These are phyloP conservation scores for Neurospora sp. DNA, from an alignment of 495 filamentous ascomycete species.

Conservation along the genomic window DNA sequence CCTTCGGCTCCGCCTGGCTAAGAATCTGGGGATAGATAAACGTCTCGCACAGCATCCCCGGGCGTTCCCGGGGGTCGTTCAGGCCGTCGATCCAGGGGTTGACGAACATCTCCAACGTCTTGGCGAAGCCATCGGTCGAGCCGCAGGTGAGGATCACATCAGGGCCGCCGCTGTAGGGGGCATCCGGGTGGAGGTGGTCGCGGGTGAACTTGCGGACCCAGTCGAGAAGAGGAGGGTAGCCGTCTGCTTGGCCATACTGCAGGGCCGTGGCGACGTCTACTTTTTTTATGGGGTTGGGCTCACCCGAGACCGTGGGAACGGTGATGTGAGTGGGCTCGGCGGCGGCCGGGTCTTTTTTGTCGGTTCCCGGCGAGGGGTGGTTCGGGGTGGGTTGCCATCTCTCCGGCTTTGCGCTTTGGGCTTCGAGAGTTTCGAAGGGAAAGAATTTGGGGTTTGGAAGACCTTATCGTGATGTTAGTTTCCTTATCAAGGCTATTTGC, in stretches of 20 bases:
- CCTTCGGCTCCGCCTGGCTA: conserved; percentile 53
- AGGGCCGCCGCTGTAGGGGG: conserved; percentile 67
- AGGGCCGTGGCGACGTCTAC: conserved; percentile 76
- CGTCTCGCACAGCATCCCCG: conserved; percentile 65
- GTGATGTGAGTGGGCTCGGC: conserved; percentile 42
- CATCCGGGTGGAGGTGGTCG: conserved; percentile 65
- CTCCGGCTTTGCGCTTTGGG: conserved; percentile 60
- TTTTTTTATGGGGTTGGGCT: conserved; percentile 45
- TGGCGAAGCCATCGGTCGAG: conserved; percentile 74
- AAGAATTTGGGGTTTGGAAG: conserved; percentile 74
- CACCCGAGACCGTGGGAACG: conserved; percentile 56
- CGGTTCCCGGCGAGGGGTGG: conserved; percentile 30
- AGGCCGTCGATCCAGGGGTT: conserved; percentile 62
- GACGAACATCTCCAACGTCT: conserved; percentile 60
- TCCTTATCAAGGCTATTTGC: background rate
- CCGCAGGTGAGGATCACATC: conserved; percentile 71
- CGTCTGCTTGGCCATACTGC: conserved; percentile 74
- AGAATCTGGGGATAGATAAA: conserved; percentile 71
- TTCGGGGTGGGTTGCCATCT: conserved; percentile 63
- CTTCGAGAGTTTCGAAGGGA: conserved; percentile 83
- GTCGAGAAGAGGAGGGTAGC: conserved; percentile 62
- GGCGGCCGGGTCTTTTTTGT: conserved; percentile 9
- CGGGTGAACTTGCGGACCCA: conserved; percentile 72
- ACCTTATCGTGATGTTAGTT: conserved; percentile 33
- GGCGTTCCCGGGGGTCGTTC: conserved; percentile 54